A percentile compares a stretch with the other conserved stretches of the same genome.
These are phyloP conservation scores for Chaetomiaceae sp. DNA, from an alignment of 2,329 filamentous ascomycete species.

Conservation along the genomic window DNA sequence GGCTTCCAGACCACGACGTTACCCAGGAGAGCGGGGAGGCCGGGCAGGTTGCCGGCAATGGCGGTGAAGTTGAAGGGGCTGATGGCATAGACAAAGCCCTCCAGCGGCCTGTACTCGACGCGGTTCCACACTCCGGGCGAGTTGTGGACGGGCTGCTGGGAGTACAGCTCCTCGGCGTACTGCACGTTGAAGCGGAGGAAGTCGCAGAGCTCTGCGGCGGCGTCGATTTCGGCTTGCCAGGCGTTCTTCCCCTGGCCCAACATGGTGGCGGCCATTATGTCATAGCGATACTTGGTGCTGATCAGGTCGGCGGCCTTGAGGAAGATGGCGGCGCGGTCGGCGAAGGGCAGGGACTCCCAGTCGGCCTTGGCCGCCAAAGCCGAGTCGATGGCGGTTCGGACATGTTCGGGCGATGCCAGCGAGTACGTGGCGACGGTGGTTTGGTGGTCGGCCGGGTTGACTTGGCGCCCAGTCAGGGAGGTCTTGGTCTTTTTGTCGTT, in stretches of 20 bases:
- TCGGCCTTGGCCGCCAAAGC: constrained; percentile 79
- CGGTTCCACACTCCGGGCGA: constrained; percentile 85
- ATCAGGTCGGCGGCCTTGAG: constrained; percentile 93
- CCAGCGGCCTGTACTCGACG: constrained; percentile 80
- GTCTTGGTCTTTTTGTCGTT: constrained; percentile 48
- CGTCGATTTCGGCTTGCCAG: constrained; percentile 98
- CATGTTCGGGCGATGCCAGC: constrained; percentile 70
- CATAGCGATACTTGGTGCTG: constrained; percentile 88
- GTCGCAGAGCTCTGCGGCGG: constrained; percentile 86
- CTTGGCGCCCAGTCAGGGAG: constrained; percentile 61
- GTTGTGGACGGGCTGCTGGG: constrained; percentile 80
- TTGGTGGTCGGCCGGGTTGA: constrained; percentile 77
- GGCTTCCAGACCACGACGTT: constrained; percentile 98
- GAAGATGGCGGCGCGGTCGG: constrained; percentile 88
- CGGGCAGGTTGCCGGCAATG: constrained; percentile 81
- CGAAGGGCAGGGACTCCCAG: constrained; percentile 84
- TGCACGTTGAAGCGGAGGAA: constrained; percentile 93
- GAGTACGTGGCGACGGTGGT: constrained; percentile 77
- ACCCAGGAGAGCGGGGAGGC: constrained; percentile 79
- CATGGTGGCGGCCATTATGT: constrained; percentile 95
- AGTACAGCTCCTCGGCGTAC: constrained; percentile 87
- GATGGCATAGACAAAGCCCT: constrained; percentile 93
- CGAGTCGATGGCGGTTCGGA: constrained; percentile 73
- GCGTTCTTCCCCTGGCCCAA: constrained; percentile 96
- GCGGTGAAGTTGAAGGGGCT: constrained; percentile 97